Percentiles rank a stretch among this genome's conserved stretches.
These are phyloP conservation scores for Polysphondylium violaceum DNA, from an alignment of 78 protist species.

Conservation along the genomic window DNA sequence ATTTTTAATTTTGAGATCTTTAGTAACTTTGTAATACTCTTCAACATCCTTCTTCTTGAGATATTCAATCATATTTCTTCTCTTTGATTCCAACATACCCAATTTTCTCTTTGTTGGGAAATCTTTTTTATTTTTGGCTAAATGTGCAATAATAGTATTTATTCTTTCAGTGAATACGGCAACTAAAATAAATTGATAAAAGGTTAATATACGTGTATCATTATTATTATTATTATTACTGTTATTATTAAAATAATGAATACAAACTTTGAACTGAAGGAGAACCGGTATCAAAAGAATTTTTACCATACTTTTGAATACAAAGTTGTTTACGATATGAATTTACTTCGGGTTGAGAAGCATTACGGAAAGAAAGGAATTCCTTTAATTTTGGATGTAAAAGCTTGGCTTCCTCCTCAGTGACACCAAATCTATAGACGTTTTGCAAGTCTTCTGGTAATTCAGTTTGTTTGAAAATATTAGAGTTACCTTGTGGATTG, in stretches of 20 bases:
- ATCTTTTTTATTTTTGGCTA: conserved; percentile 56
- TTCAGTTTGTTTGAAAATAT: conserved; percentile 21
- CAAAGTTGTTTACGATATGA: conserved; percentile 37
- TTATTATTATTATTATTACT: background rate
- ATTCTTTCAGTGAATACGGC: conserved; percentile 65
- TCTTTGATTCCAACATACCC: conserved; percentile 6
- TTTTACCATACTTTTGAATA: conserved; percentile 42
- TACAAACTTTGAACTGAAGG: conserved; percentile 64
- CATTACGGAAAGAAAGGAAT: conserved; percentile 52
- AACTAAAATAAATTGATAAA: background rate
- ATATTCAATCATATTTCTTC: conserved; percentile 57
- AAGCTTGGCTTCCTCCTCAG: conserved; percentile 51
- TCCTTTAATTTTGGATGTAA: conserved; percentile 74
- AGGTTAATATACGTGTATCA: background rate
- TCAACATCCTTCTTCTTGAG: conserved; percentile 56
- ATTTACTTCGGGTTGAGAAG: conserved; percentile 59
- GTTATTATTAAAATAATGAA: background rate
- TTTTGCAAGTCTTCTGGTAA: conserved; percentile 64
- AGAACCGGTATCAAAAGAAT: conserved; percentile 48
- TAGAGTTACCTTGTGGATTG: background rate
- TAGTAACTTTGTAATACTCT: conserved; percentile 52
- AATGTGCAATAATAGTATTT: conserved; percentile 33
- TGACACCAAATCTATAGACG: conserved; percentile 72
- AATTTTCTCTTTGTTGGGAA: conserved; percentile 37
- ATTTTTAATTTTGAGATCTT: conserved; percentile 56